These are phyloP conservation scores for Pythium aquatile DNA, from an alignment of 352 stramenopile genomes.

Conservation along the genomic window DNA sequence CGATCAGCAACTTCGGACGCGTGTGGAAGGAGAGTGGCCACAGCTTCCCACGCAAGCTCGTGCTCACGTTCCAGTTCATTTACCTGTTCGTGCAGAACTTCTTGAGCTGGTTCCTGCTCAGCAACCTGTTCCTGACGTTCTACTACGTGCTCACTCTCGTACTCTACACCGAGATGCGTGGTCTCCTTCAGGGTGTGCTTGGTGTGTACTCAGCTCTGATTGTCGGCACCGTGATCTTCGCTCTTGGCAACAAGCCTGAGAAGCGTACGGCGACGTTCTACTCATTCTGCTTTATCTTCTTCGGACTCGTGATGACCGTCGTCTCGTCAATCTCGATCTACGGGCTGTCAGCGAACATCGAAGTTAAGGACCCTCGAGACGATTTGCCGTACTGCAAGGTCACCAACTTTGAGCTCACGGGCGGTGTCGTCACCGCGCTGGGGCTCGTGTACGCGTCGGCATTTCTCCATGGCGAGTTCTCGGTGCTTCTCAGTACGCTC, in stretches of 20 bases:
- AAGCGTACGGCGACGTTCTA: constrained; percentile 48
- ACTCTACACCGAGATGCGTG: constrained; percentile 31
- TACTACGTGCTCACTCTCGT: constrained; percentile 47
- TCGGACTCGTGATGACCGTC: constrained; percentile 46
- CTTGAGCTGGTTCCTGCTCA: constrained; percentile 43
- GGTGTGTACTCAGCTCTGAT: constrained; percentile 41
- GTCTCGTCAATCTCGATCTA: constrained; percentile 49
- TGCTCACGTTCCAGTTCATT: constrained; percentile 42
- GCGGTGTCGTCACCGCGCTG: constrained; percentile 25
- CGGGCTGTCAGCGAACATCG: constrained; percentile 28
- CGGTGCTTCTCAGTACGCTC: constrained; percentile 32
- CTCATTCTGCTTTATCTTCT: constrained; percentile 42
- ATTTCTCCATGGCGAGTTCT: constrained; percentile 43
- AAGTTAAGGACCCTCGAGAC: constrained; percentile 32
- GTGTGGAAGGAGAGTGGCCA: constrained; percentile 49
- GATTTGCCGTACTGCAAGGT: constrained; percentile 33
- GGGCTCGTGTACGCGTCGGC: constrained; percentile 31
- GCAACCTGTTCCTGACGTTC: constrained; percentile 51
- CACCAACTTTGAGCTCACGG: constrained; percentile 32
- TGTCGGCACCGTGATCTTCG: constrained; percentile 42
- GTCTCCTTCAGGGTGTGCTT: constrained; percentile 33
- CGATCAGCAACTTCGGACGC: constrained; percentile 51
- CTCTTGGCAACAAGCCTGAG: constrained; percentile 44
- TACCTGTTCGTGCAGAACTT: constrained; percentile 44
- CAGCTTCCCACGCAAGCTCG: constrained; percentile 35